Evolutionary conservation across 1,284 basidiomycete genomes (phyloP).

Genomic region (Trichosporon ovoides): DNA sequence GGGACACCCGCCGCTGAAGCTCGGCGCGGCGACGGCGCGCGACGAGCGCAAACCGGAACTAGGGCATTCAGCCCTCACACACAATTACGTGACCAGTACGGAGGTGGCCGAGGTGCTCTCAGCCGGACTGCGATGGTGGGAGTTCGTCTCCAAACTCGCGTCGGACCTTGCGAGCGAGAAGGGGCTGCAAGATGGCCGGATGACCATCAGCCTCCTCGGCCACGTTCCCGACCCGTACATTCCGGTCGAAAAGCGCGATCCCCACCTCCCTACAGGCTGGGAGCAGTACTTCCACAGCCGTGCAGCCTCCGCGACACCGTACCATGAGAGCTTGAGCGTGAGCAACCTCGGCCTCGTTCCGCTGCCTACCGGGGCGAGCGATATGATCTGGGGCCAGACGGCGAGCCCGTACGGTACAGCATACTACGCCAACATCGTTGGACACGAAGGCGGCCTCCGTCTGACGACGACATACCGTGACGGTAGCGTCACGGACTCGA

Average conservation of each 20-base stretch:
- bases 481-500: conserved; percentile 19
- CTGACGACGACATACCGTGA: conserved; percentile 26
- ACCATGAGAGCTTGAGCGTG: conserved; percentile 21
- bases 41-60: conserved; percentile 24
- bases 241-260: conserved; percentile 11
- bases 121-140: conserved; percentile 28
- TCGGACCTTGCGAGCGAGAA: neutral
- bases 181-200: conserved; percentile 18
- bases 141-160: neutral
- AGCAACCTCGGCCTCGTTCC: conserved; percentile 34
- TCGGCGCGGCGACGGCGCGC: conserved; percentile 14
- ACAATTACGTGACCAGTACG: conserved; percentile 31
- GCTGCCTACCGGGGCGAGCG: conserved; percentile 26
- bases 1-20: conserved; percentile 3
- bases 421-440: conserved; percentile 24
- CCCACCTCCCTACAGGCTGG: conserved; percentile 34
- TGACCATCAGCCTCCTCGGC: conserved; percentile 30
- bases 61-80: conserved; percentile 28
- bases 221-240: conserved; percentile 31
- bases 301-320: conserved; percentile 15
- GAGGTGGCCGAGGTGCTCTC: conserved; percentile 11
- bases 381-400: conserved; percentile 34
- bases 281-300: conserved; percentile 33
- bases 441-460: conserved; percentile 33
- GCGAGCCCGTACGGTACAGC: conserved; percentile 24